phyloP scores from a whole-genome alignment of 2,329 filamentous ascomycete species.

The Sordariomycetes sp. region DNA sequence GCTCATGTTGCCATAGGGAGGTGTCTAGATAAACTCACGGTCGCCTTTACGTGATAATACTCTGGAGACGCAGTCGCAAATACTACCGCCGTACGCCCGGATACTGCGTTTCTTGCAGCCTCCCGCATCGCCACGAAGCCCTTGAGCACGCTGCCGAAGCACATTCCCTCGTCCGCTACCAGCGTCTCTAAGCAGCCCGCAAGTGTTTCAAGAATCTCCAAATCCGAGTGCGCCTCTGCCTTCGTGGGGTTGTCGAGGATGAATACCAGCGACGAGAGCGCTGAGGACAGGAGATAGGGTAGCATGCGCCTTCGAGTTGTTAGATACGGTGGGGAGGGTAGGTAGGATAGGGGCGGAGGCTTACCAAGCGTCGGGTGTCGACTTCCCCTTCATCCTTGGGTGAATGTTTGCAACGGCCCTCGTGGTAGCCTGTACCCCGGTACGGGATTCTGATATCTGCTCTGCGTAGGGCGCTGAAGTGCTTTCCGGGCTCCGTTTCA shows the following conservation, averaged over 20 bases:
- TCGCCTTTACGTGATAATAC: not conserved
- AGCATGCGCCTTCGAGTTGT: not conserved
- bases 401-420: not conserved
- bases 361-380: not conserved
- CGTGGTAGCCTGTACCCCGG: not conserved
- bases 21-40: not conserved
- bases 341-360: not conserved
- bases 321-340: not conserved
- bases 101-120: not conserved
- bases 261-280: not conserved
- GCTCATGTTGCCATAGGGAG: not conserved
- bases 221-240: not conserved
- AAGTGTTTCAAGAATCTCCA: not conserved
- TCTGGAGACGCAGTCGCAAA: not conserved
- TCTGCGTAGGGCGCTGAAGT: not conserved
- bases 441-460: not conserved
- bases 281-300: not conserved
- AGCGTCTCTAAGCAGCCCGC: not conserved
- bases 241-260: not conserved
- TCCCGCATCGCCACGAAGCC: not conserved
- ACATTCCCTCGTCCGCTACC: not conserved
- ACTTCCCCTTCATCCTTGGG: not conserved
- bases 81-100: not conserved
- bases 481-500: not conserved
- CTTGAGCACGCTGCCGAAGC: not conserved